Evolutionary conservation across 306 rosid genomes (phyloP), one percentile per base, ranked within the genome.

Genomic region (Begonia loranthoides): DNA sequence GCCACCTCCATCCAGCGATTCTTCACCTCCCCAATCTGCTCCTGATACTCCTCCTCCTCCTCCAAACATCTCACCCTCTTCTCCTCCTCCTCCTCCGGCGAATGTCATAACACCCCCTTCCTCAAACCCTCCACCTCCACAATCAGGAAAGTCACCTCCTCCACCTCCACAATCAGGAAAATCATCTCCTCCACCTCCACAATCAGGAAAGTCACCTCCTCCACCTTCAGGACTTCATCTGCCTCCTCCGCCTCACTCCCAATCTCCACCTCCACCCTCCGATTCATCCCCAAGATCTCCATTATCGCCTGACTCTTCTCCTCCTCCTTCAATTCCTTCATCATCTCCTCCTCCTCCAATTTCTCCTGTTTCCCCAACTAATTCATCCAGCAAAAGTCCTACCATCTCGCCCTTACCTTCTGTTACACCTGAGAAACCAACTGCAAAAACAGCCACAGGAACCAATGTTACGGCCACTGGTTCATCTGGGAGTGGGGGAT

Each of bases 11-110:
- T 21, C 49, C 36, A 58, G 9, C 28, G 60, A 16, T 66, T 56
- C 83, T 57, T 83, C 87, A 55, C 79, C 93, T 58, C 90, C 90
- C 19, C 57, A 54, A 65, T 36, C 87, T 55, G 68, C 87, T 13
- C 86, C 83, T 28, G 36, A 28, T 7, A 28, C 36, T 40, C 78
- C 87, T 36, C 36, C 34, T 3, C 34, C 36, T 28, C 51, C 81
- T 55, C 58, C 22, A 15, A 56, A 66, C 1, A 13, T 54, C 57
- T 56, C 84, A 4, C 64, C 71, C 6, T 50, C 81, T 34, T 8
- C 9, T 28, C 36, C 36, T 28, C 36, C 36, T 28, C 36, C 92
- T 51, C 76, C 99, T 61, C 81, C 96, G 1, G 59, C 71, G 11
- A 59, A 73, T 46, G 80, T 61, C 53, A 57, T 84, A 22, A 63